Conservation (phyloP, 257 asterid genomes). For the Plantago major region DNA sequence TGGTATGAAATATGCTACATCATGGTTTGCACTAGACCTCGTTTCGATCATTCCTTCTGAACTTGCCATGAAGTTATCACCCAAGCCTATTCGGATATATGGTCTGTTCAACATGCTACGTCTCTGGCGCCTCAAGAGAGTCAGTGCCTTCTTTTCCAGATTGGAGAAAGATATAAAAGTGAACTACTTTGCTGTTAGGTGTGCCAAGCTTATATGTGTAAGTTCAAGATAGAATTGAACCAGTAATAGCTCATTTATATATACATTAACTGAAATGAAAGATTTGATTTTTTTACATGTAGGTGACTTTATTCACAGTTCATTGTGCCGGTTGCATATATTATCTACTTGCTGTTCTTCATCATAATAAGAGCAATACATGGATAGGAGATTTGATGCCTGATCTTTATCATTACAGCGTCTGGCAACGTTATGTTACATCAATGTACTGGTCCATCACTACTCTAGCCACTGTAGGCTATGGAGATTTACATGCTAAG, state of each 20-base stretch:
- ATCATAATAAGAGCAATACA: constrained; percentile 15
- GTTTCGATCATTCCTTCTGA: constrained; percentile 58
- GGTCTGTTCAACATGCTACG: constrained; percentile 60
- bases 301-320: constrained; percentile 43
- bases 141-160: constrained; percentile 25
- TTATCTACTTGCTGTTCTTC: constrained; percentile 23
- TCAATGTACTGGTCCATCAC: constrained; percentile 55
- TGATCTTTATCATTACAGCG: constrained; percentile 20
- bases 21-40: constrained; percentile 51
- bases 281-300: constrained; percentile 16
- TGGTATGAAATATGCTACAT: constrained; percentile 39
- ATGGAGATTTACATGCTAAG: constrained; percentile 51
- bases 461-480: constrained; percentile 51
- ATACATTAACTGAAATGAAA: too few species aligned
- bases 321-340: constrained; percentile 26
- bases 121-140: constrained; percentile 60
- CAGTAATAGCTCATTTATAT: background rate
- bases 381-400: constrained; percentile 24
- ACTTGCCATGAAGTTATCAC: constrained; percentile 35
- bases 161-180: constrained; percentile 45
- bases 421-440: constrained; percentile 41
- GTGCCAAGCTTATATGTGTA: constrained; percentile 49
- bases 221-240: constrained; percentile 20
- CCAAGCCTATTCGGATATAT: constrained; percentile 28
- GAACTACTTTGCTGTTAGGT: constrained; percentile 50